These are phyloP conservation scores for Juglanconis juglandina DNA, from an alignment of 2,329 filamentous ascomycete species.

Conservation along the genomic window DNA sequence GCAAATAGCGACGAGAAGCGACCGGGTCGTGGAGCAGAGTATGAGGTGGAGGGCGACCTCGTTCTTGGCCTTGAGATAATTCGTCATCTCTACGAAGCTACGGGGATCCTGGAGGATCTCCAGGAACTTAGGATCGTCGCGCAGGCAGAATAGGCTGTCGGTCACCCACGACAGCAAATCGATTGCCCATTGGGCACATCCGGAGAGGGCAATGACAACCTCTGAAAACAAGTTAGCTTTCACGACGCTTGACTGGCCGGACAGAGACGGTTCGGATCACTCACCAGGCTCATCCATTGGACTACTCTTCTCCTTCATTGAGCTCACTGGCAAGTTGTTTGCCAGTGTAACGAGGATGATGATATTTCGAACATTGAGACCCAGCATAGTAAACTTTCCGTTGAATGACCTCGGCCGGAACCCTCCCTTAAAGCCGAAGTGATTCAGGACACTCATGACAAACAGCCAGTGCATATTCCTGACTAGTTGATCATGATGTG, in stretches of 20 bases:
- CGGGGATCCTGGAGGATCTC: constrained; percentile 42
- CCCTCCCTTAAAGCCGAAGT: constrained; percentile 69
- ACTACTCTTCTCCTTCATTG: constrained; percentile 51
- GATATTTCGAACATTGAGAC: constrained; percentile 71
- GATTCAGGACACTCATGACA: constrained; percentile 74
- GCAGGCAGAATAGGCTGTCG: constrained; percentile 56
- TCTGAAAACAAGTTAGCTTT: constrained; percentile 42
- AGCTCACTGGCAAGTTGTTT: constrained; percentile 48
- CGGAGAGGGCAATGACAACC: constrained; percentile 67
- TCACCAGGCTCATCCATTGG: constrained; percentile 63
- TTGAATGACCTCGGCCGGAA: constrained; percentile 59
- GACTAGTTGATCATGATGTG: constrained; percentile 67
- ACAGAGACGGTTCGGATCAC: constrained; percentile 18
- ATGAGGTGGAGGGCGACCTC: constrained; percentile 61
- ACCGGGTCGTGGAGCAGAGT: constrained; percentile 70
- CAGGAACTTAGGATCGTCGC: constrained; percentile 50
- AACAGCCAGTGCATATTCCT: constrained; percentile 70
- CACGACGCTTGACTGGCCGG: constrained; percentile 11
- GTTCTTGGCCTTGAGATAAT: constrained; percentile 51
- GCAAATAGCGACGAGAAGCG: constrained; percentile 67
- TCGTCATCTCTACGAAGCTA: constrained; percentile 46
- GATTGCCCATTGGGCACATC: constrained; percentile 75
- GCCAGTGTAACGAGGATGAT: constrained; percentile 63
- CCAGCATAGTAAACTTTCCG: constrained; percentile 71
- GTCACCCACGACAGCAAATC: constrained; percentile 64